Base-by-base conservation (phyloP, 805 yeast genomes). In the Ogataea angusta region DNA sequence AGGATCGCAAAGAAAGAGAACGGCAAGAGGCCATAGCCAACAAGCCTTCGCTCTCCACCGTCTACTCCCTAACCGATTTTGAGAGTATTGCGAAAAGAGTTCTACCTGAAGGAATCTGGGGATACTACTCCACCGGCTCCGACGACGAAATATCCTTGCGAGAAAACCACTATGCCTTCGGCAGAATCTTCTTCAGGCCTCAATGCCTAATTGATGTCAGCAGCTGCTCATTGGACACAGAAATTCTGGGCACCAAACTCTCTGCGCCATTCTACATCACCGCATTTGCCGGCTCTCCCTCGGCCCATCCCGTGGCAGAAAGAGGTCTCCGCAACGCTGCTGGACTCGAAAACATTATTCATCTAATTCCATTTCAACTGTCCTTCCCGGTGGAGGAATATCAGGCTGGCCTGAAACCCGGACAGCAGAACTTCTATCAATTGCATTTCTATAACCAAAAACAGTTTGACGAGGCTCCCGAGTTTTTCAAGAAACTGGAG, bases 301-400 rank as follows among this genome's bases (percentile, higher is more conserved):
- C 89, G 53, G 96, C 96, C 4, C 89, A 90, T 56, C 84, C 85
- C 2, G 95, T 85, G 30, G 98, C 96, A 25, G 98, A 91, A 62
- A 74, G 72, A 43, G 85, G 80, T 15, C 69, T 91, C 40, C 80
- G 95, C 2, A 68, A 78, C 51, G 87, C 85, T 4, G 82, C 91
- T 17, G 85, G 76, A 21, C 69, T 71, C 36, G 82, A 85, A 36
- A 72, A 64, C n/a, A 64, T 80, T 23, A 77, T 82, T 31, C 95
- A 90, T 62, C 82, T 90, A 93, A 79, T 90, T 38, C 91, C 96
- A 4, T 86, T 89, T 5, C 75, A 87, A 51, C 84, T 95, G 1
- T 83, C 95, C 1, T 86, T 89, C 57, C 78, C 95, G 2, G 72
- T 85, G 49, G 86, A 85, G 44, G 95, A 85, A 55, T 84, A 89